phyloP scores from a whole-genome alignment of 805 yeast genomes.

The Phaffomyces opuntiae region DNA sequence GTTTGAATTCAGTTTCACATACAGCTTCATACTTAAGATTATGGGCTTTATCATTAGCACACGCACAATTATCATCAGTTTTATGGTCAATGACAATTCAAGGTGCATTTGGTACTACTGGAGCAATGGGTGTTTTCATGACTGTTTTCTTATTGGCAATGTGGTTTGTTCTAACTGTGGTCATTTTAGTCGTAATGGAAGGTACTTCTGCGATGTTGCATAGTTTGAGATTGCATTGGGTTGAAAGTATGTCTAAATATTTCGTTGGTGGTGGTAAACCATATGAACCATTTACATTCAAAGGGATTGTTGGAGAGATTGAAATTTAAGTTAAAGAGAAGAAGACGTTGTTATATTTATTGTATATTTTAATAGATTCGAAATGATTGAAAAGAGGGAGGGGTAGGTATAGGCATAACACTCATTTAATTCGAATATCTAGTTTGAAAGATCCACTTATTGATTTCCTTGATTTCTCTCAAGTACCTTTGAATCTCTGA shows the following conservation, averaged over 20 bases:
- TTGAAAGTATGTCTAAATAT: slow-evolving; percentile 97
- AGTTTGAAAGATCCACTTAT: too few relatives aligned
- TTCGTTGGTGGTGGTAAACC: slow-evolving; percentile 94
- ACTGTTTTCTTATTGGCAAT: slow-evolving; percentile 79
- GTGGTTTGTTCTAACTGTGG: slow-evolving; percentile 92
- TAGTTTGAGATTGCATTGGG: slow-evolving; percentile 97
- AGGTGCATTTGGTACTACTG: slow-evolving; percentile 55
- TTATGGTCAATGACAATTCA: slow-evolving; percentile 82
- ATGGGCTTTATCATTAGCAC: slow-evolving; percentile 98
- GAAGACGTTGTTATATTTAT: not conserved
- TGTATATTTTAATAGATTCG: not conserved
- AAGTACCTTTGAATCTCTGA: too few relatives aligned
- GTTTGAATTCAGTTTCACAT: slow-evolving; percentile 94
- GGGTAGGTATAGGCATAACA: too few relatives aligned
- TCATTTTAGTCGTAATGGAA: slow-evolving; percentile 92
- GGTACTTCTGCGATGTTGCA: slow-evolving; percentile 99
- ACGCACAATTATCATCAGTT: slow-evolving; percentile 91
- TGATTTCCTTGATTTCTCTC: too few relatives aligned
- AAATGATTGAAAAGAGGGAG: not conserved
- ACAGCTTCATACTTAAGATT: slow-evolving; percentile 95
- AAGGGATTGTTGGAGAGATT: slow-evolving; percentile 13
- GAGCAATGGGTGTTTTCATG: slow-evolving; percentile 61
- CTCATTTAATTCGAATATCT: too few relatives aligned
- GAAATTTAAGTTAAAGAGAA: slow-evolving; percentile 10
- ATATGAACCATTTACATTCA: slow-evolving; percentile 79